Evolutionary conservation across 2,329 filamentous ascomycete genomes (phyloP), one percentile per base, ranked within the genome.

Genomic region (Aspergillus eucalypticola): DNA sequence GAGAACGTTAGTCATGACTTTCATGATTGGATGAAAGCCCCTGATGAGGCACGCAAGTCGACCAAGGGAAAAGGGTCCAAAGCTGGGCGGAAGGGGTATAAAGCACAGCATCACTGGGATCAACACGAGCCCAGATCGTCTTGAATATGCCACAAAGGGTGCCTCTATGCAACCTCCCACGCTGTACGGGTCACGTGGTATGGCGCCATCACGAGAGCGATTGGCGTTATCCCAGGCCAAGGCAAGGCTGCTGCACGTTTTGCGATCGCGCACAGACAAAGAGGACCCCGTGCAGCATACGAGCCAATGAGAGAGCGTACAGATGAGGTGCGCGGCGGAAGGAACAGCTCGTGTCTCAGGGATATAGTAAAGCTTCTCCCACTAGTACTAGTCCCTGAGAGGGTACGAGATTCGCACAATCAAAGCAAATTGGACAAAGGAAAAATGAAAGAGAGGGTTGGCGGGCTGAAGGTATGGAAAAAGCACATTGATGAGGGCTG

Each of bases 171-270:
- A 59, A 23, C 50, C 19, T 32, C 17, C 41, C 27, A 54, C 42
- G 15, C 5, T 25, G 6, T 17, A 41, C 17, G 25, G n/a, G 61
- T 76, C 73, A 76, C 73, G 73, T 75, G 73, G 53, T 63, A 72
- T 75, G 66, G 69, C 71, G 72, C 67, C 66, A 76, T 73, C 67
- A 52, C 54, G 62, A 65, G 60, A 61, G 55, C 51, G 10, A 39
- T 52, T 71, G 66, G 66, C 73, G 68, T 56, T 60, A 67, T 61
- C 58, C 49, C 54, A 19, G 21, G 51, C 54, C 59, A 50, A 17
- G 61, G 60, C 53, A 50, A 54, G 54, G 54, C 54, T 60, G 59
- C 58, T 64, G 64, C 59, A 62, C 62, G 57, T 62, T 62, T 55
- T 63, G 64, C 54, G 61, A 66, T 67, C 60, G 46, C 39, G 57